phyloP scores from a whole-genome alignment of 2,329 filamentous ascomycete genomes.

The Clonostachys sp. region DNA sequence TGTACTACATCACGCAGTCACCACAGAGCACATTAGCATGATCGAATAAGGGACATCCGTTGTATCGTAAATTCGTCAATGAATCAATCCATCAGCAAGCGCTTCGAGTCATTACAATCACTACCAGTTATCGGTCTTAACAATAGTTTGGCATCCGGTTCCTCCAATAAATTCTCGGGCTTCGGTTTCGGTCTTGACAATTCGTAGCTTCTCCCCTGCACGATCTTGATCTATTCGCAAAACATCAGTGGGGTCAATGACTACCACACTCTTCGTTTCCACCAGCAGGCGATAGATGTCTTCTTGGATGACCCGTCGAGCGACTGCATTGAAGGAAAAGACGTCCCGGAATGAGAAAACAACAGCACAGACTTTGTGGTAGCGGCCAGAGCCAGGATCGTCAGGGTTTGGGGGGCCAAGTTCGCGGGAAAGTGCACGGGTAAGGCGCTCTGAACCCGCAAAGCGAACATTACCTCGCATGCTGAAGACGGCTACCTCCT shows the following conservation, averaged over 20 bases:
- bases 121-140: background rate
- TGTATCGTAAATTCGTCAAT: no score
- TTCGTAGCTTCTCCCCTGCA: slow-evolving; percentile 4
- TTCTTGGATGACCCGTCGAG: slow-evolving; percentile 18
- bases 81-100: no score
- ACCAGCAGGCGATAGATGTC: slow-evolving; percentile 14
- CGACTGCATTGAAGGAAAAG: slow-evolving; percentile 21
- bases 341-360: slow-evolving; percentile 23
- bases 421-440: slow-evolving; percentile 19
- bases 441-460: slow-evolving; percentile 22
- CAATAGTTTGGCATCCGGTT: slow-evolving; percentile 10
- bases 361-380: slow-evolving; percentile 17
- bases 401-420: slow-evolving; percentile 11
- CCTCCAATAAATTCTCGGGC: slow-evolving; percentile 20
- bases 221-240: slow-evolving; percentile 10
- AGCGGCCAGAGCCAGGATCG: slow-evolving; percentile 15
- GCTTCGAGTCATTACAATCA: no score
- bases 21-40: no score
- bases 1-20: no score
- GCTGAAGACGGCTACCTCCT: slow-evolving; percentile 21
- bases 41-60: no score
- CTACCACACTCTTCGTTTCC: slow-evolving; percentile 16
- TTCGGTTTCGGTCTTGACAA: slow-evolving; percentile 16
- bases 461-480: slow-evolving; percentile 24
- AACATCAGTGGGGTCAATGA: slow-evolving; percentile 19